These are phyloP conservation scores for Rubia peregrina DNA, from an alignment of 305 asterid genomes.

Conservation along the genomic window DNA sequence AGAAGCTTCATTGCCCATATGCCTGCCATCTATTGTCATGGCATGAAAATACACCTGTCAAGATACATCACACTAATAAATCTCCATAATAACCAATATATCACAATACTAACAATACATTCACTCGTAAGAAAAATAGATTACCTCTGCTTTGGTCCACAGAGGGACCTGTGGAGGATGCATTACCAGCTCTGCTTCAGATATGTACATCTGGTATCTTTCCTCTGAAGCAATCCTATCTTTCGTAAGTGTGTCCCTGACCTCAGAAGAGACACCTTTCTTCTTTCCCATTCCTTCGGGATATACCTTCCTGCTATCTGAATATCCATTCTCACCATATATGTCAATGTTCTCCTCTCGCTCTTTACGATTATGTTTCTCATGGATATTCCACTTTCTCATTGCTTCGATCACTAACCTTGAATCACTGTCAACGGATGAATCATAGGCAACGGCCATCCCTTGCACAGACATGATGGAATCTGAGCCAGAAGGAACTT, in stretches of 20 bases:
- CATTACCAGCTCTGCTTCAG: constrained; percentile 86
- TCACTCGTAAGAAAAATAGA: not conserved
- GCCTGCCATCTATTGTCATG: constrained; percentile 34
- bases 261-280: constrained; percentile 26
- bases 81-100: constrained; percentile 13
- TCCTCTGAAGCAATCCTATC: constrained; percentile 44
- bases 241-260: constrained; percentile 18
- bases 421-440: constrained; percentile 38
- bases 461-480: constrained; percentile 30
- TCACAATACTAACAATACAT: not conserved
- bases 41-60: constrained; percentile 62
- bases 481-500: constrained; percentile 42
- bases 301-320: constrained; percentile 55
- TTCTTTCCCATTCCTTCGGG: constrained; percentile 44
- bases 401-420: constrained; percentile 59
- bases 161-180: constrained; percentile 57
- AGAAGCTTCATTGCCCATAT: constrained; percentile 29
- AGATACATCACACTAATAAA: constrained; percentile 20
- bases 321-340: constrained; percentile 53
- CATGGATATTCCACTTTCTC: constrained; percentile 85
- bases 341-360: constrained; percentile 51
- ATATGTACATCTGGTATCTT: constrained; percentile 61
- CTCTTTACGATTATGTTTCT: constrained; percentile 51
- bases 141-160: constrained; percentile 76
- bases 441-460: constrained; percentile 31